A percentile compares a stretch with the other conserved stretches of the same genome.
Conservation (phyloP, 1,139 yeast genomes). For the Meyerozyma guilliermondii region DNA sequence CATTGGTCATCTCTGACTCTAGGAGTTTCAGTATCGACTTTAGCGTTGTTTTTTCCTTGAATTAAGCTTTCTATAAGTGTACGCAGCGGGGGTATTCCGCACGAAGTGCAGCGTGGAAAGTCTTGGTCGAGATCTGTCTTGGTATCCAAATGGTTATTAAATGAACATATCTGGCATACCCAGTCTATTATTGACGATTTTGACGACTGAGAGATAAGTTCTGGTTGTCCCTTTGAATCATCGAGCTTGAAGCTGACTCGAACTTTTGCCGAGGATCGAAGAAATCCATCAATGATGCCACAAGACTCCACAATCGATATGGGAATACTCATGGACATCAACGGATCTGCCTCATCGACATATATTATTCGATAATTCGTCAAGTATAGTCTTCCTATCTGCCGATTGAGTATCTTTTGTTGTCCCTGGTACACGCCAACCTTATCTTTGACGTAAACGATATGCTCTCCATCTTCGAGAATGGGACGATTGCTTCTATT, state of each 20-base stretch:
- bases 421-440: constrained; percentile 73
- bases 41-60: constrained; percentile 1
- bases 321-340: constrained; percentile 45
- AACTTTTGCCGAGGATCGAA: constrained; percentile 77
- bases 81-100: constrained; percentile 52
- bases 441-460: constrained; percentile 44
- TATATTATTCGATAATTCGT: constrained; percentile 72
- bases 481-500: constrained; percentile 47
- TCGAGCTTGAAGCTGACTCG: constrained; percentile 18
- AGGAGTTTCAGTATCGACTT: constrained; percentile 1
- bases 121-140: constrained; percentile 26
- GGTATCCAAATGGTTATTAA: constrained; percentile 47
- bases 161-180: constrained; percentile 84
- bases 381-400: constrained; percentile 72
- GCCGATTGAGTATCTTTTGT: constrained; percentile 56
- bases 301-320: constrained; percentile 37
- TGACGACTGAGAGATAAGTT: not conserved
- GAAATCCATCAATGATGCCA: constrained; percentile 56
- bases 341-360: constrained; percentile 49
- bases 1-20: constrained; percentile 47
- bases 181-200: constrained; percentile 38
- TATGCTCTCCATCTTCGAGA: constrained; percentile 34
- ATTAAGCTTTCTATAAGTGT: constrained; percentile 5
- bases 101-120: constrained; percentile 62
- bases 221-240: not conserved